Base-by-base conservation (phyloP, 768 basidiomycete genomes). In the Mycena rosella region DNA sequence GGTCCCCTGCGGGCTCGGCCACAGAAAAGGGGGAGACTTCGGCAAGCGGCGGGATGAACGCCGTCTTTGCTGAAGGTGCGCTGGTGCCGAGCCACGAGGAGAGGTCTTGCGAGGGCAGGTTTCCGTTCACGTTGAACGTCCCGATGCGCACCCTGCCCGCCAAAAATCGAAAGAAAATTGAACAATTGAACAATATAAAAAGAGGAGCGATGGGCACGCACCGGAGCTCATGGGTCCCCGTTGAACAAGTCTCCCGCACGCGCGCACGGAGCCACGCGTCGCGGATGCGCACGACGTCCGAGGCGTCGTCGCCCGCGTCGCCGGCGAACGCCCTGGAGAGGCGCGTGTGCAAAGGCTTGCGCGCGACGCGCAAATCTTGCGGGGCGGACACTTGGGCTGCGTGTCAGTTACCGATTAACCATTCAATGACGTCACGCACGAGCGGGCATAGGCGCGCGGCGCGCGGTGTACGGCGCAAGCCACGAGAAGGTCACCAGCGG, bases 61-160 rank as follows among this genome's bases (percentile, higher is more conserved):
- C 27, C 15, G 26, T 24, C 34, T 2, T 7, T 13, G 26, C 40
- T 22, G 5, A 15, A 30, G 20, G 14, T 24, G 34, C 49, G 27
- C 14, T 24, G 40, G 32, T 38, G 47, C 86, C 80, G 32, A 93
- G 73, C 92, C 93, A 95, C 3, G 85, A 76, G 6, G 87, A 86
- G 11, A 95, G 78, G 74, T 93, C 91, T 69, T 92, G 90, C 3
- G 90, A 88, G 0, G 94, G 92, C 40, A 86, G 70, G 73, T 89
- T 89, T 1, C 92, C 93, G 71, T 94, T 94, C 51, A 95, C 93
- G 71, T 96, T 96, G 81, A 95, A 96, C 0, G 92, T 93, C 24
- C 94, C 93, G 20, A 91, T 65, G 8, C 92, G 89, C 54, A 95
- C 74, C 34, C 91, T 92, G 27, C 15, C 24, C 24, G 45, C 17